These are phyloP conservation scores for Blastobotrys terrestris DNA, from an alignment of 805 yeast species.

Conservation along the genomic window DNA sequence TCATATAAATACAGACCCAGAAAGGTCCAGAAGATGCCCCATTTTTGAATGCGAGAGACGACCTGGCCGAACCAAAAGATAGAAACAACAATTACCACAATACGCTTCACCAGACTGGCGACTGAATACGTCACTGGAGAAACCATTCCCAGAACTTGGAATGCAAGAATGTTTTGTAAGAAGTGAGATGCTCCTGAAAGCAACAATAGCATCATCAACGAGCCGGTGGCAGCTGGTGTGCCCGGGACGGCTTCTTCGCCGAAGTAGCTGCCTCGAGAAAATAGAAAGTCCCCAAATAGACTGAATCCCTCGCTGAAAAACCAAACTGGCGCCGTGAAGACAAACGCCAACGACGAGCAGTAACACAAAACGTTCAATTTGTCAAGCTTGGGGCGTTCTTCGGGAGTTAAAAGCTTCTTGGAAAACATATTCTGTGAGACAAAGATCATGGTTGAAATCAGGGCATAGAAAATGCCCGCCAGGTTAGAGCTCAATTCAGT, in stretches of 20 bases:
- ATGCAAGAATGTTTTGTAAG: constrained; percentile 72
- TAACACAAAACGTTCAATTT: constrained; percentile 75
- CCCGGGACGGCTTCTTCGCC: constrained; percentile 2
- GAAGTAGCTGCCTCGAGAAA: constrained; percentile 7
- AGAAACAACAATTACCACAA: constrained; percentile 75
- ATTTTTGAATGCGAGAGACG: constrained; percentile 33
- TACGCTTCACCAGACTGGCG: constrained; percentile 82
- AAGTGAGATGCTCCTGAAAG: constrained; percentile 74
- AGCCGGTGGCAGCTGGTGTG: constrained; percentile 29
- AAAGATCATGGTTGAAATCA: constrained; percentile 63
- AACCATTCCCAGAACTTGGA: constrained; percentile 70
- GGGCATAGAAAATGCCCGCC: constrained; percentile 63
- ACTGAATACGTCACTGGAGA: constrained; percentile 83
- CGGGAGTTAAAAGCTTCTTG: constrained; percentile 62
- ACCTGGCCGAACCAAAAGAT: constrained; percentile 54
- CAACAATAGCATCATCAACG: constrained; percentile 42
- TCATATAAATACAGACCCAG: constrained; percentile 38
- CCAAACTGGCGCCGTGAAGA: constrained; percentile 70
- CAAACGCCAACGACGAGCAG: constrained; percentile 67
- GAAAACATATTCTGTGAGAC: constrained; percentile 85
- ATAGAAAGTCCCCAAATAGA: constrained; percentile 12
- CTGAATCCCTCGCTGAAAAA: constrained; percentile 48
- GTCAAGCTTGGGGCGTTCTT: constrained; percentile 47
- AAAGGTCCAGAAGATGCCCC: constrained; percentile 38
- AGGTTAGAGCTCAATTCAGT: constrained; percentile 41